A percentile compares a stretch with the other conserved stretches of the same genome.
phyloP scores from a whole-genome alignment of 306 rosid species.

The Vigna trinervia region DNA sequence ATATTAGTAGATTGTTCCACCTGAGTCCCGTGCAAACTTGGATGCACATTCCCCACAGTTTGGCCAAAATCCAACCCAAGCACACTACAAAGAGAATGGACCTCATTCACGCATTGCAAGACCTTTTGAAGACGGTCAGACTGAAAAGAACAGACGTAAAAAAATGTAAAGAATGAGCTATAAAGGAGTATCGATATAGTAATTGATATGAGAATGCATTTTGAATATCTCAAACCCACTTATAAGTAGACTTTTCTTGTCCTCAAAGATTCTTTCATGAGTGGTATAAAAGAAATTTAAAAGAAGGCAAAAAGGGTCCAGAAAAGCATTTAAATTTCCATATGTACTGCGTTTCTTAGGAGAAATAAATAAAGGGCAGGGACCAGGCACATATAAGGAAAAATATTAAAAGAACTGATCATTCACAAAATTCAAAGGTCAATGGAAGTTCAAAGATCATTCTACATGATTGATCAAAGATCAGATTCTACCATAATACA shows the following conservation, averaged over 20 bases:
- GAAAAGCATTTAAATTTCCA: background rate
- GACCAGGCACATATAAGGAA: background rate
- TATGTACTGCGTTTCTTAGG: background rate
- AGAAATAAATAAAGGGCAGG: background rate
- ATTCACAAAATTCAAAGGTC: slow-evolving; percentile 6
- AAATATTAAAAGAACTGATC: background rate
- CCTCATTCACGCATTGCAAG: slow-evolving; percentile 86
- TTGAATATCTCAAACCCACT: background rate
- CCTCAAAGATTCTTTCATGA: background rate
- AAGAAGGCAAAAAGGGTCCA: background rate
- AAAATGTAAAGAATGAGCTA: slow-evolving; percentile 29
- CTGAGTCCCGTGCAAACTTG: slow-evolving; percentile 77
- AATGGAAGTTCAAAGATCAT: slow-evolving; percentile 27
- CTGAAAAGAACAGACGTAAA: slow-evolving; percentile 51
- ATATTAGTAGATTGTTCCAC: slow-evolving; percentile 86
- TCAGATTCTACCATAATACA: slow-evolving; percentile 17
- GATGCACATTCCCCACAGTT: slow-evolving; percentile 87
- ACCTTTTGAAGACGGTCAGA: slow-evolving; percentile 92
- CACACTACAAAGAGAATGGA: slow-evolving; percentile 85
- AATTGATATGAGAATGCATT: slow-evolving; percentile 4
- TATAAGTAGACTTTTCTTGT: background rate
- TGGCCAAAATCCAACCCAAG: slow-evolving; percentile 91
- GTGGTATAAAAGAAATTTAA: background rate
- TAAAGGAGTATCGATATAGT: background rate
- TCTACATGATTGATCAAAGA: slow-evolving; percentile 20